Base-by-base conservation (phyloP, 164 flowering plant genomes). In the Kalanchoe fedtschenkoi region DNA sequence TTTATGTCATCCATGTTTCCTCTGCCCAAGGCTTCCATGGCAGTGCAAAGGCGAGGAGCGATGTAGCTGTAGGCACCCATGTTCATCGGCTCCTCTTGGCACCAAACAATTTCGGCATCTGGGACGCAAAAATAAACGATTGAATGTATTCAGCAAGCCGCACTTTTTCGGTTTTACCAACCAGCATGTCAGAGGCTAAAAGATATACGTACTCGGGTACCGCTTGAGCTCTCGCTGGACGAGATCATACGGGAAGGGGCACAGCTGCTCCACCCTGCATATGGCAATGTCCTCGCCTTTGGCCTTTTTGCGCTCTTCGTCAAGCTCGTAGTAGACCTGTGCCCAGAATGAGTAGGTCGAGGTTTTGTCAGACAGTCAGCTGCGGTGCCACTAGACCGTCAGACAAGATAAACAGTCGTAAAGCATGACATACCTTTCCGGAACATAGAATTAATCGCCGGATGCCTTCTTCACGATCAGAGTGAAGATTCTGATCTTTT, bases 41-140 rank as follows among this genome's bases (percentile, higher is more conserved):
- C 84, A 35, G 97, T 86, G 60, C 63, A 60, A 14, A 93, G 86
- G 16, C 97, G 91, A 24, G 97, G 98, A 7, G 79, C 69, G 38
- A 93, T 78, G 76, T 88, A 86, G 43, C 21, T 68, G 73, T 81
- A 89, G 4, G 79, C 98, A 67, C 98, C 98, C 98, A 93, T 92
- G 83, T 92, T 92, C 96, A 92, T 86, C 3, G 96, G 88, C 79
- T 89, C 96, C 77, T 89, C 98, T 72, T 93, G 98, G 76, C 96
- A 86, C 97, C 98, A 93, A n/a, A 90, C 95, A 38, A 93, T 65
- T 80, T 90, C 98, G 0, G 98, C 97, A 76, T 89, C 98, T 93
- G 77, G 56, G 62, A 69, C 1, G 21, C 65, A 56, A 42, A 51
- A 60, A 51, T 17, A 15, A 46, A 39, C n/a, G 4, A 8, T 28